Percentiles rank a stretch among this genome's conserved stretches.
These are phyloP conservation scores for Lactuca saligna DNA, from an alignment of 129 eudicot species.

Conservation along the genomic window DNA sequence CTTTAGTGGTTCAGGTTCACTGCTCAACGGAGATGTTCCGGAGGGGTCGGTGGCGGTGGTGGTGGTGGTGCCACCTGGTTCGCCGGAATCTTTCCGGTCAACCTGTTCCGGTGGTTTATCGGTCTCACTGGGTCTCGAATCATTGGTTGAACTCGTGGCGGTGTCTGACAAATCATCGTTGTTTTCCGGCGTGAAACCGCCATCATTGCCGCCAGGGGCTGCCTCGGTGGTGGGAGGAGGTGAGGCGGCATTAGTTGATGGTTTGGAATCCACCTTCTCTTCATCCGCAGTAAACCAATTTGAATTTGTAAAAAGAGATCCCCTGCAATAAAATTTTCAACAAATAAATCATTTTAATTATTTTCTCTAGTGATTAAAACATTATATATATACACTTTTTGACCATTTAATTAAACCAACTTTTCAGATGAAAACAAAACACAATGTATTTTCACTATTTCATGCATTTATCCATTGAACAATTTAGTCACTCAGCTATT, in stretches of 20 bases:
- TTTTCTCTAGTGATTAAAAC: too few relatives aligned
- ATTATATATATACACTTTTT: too few relatives aligned
- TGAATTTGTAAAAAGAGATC: conserved; percentile 86
- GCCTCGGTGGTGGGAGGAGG: conserved; percentile 35
- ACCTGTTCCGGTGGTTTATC: conserved; percentile 64
- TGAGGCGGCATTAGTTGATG: conserved; percentile 41
- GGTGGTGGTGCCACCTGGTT: conserved; percentile 41
- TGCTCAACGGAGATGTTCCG: background rate
- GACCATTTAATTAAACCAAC: background rate
- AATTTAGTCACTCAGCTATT: too few relatives aligned
- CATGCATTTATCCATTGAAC: too few relatives aligned
- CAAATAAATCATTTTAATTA: background rate
- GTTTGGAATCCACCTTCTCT: conserved; percentile 43
- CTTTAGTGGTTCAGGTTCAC: background rate
- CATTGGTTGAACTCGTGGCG: conserved; percentile 34
- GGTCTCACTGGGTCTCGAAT: conserved; percentile 30
- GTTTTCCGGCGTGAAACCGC: conserved; percentile 22
- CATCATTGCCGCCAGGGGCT: conserved; percentile 21
- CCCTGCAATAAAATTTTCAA: conserved; percentile 47
- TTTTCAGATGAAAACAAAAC: background rate
- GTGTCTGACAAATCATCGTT: conserved; percentile 37
- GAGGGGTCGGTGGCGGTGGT: conserved; percentile 30
- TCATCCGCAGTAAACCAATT: conserved; percentile 91
- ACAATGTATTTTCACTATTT: too few relatives aligned
- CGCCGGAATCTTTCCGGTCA: conserved; percentile 60